phyloP scores from a whole-genome alignment of 2,329 filamentous ascomycete genomes.

The Blastomyces gilchristii region DNA sequence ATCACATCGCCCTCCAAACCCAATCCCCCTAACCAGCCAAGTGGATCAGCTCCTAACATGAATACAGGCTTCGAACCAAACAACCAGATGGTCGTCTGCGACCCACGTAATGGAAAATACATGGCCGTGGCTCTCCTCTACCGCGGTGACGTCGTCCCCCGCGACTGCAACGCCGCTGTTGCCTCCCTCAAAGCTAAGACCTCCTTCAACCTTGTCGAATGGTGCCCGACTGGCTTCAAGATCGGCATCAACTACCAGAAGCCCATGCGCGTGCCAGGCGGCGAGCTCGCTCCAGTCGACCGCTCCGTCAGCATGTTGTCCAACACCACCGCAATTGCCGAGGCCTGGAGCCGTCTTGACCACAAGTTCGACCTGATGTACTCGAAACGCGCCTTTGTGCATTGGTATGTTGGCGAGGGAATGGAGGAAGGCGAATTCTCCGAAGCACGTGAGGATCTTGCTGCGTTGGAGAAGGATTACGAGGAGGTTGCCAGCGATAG shows the following conservation, averaged over 20 bases:
- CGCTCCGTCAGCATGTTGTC: constrained; percentile 53
- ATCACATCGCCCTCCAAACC: neutral
- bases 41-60: constrained; percentile 9
- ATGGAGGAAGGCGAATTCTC: constrained; percentile 91
- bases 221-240: constrained; percentile 61
- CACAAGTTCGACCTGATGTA: constrained; percentile 64
- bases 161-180: constrained; percentile 50
- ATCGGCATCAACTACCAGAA: constrained; percentile 58
- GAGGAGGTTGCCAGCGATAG: constrained; percentile 70
- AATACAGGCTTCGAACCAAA: constrained; percentile 51
- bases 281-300: constrained; percentile 45
- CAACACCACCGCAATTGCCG: constrained; percentile 57
- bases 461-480: constrained; percentile 77
- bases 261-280: constrained; percentile 43
- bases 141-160: constrained; percentile 55
- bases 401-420: constrained; percentile 74
- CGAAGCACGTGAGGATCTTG: constrained; percentile 76
- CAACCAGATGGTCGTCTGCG: constrained; percentile 61
- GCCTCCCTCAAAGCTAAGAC: constrained; percentile 53
- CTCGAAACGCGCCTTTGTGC: constrained; percentile 58
- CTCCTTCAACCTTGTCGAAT: constrained; percentile 57
- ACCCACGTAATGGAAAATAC: constrained; percentile 57
- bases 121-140: constrained; percentile 59
- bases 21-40: constrained; percentile 9
- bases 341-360: constrained; percentile 54